Evolutionary conservation across 495 filamentous ascomycete species (phyloP).

Genomic region (Rusavskia elegans): DNA sequence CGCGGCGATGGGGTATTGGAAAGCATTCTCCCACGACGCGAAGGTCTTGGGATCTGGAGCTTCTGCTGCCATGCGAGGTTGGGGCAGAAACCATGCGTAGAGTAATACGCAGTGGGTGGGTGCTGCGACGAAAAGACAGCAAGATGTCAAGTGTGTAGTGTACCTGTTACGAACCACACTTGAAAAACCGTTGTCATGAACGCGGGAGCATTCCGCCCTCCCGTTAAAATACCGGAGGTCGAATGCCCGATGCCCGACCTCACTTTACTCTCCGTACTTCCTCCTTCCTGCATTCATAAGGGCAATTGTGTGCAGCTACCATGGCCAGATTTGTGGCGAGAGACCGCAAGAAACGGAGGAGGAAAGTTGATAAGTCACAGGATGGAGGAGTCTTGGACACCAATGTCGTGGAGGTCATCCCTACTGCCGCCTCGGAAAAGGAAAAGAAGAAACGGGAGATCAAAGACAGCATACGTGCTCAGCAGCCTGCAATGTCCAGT

Average conservation of each 20-base stretch:
- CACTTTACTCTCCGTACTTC: too few relatives aligned
- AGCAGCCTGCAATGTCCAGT: constrained; percentile 57
- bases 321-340: constrained; percentile 70
- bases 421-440: constrained; percentile 46
- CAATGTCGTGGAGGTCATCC: constrained; percentile 57
- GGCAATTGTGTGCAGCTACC: neutral
- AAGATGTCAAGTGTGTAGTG: neutral
- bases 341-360: constrained; percentile 54
- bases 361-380: constrained; percentile 32
- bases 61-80: constrained; percentile 34
- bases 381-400: constrained; percentile 34
- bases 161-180: neutral
- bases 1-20: constrained; percentile 47
- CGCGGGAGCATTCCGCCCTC: too few relatives aligned
- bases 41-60: constrained; percentile 41
- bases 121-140: neutral
- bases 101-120: neutral
- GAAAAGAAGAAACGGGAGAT: constrained; percentile 55
- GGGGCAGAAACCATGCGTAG: neutral
- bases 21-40: constrained; percentile 51
- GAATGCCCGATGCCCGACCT: too few relatives aligned
- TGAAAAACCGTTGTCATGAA: too few relatives aligned
- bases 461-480: constrained; percentile 40
- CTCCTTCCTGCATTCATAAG: too few relatives aligned
- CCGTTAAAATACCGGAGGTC: too few relatives aligned